phyloP scores from a whole-genome alignment of 768 basidiomycete species.

The Lactifluus piperatus region DNA sequence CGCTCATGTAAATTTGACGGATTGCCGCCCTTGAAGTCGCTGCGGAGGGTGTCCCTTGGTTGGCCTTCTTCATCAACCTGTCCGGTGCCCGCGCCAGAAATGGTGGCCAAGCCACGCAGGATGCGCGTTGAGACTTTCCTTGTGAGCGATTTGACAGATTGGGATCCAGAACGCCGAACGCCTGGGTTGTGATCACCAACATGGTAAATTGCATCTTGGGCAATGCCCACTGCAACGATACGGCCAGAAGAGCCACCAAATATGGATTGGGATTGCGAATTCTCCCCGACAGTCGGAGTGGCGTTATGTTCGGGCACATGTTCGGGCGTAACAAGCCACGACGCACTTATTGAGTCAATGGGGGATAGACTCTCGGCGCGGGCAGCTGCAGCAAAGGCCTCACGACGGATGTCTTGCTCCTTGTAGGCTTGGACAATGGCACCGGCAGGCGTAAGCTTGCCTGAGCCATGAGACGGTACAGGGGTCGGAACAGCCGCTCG shows the following conservation, averaged over 20 bases:
- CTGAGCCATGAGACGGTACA: neutral
- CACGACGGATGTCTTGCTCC: conserved; percentile 18
- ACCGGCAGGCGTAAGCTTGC: conserved; percentile 19
- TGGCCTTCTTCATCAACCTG: neutral
- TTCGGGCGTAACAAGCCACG: neutral
- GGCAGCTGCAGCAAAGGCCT: conserved; percentile 14
- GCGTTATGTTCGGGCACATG: neutral
- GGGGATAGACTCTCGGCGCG: neutral
- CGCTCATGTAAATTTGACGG: conserved; percentile 9
- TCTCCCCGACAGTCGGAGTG: neutral
- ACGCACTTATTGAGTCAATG: neutral
- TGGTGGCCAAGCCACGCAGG: conserved; percentile 2
- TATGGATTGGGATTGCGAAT: neutral
- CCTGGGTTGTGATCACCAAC: neutral
- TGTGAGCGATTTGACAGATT: conserved; percentile 8
- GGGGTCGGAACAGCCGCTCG: neutral
- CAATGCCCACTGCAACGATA: conserved; percentile 7
- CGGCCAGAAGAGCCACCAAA: neutral
- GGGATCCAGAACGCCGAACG: neutral
- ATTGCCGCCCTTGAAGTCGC: neutral
- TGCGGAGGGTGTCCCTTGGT: neutral
- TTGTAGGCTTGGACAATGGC: conserved; percentile 19
- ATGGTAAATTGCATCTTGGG: neutral
- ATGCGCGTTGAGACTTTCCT: conserved; percentile 17
- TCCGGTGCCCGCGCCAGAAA: neutral